Evolutionary conservation across 2,329 filamentous ascomycete species (phyloP), one percentile per base, ranked within the genome.

Genomic region (Penicillium sumatraense): DNA sequence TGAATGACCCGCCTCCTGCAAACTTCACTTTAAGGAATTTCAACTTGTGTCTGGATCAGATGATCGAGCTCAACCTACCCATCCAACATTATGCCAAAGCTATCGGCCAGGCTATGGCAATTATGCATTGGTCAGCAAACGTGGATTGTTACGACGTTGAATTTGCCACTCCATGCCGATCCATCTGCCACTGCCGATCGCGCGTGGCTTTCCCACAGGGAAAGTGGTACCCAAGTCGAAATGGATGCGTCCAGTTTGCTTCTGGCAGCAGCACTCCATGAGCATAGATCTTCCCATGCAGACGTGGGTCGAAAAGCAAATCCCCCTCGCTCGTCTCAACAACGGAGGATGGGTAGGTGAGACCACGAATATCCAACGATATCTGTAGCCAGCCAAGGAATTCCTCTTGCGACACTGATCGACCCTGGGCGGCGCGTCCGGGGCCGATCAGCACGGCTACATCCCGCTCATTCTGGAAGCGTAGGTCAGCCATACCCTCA

Each of bases 401-500:
- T 38, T 20, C 13, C 10, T 38, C 35, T 20, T n/a, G 13, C 31
- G 31, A 6, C 31, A 16, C 31, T n/a, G 11, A 13, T n/a, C 31
- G 31, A 9, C 27, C 35, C 35, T 38, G 35, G 35, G 2, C 11
- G 35, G 35, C n/a, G 26, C 44, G n/a, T 8, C 44, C 44, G 26
- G 44, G 11, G 16, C 44, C 44, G n/a, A 47, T 47, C n/a, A 47
- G 11, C 27, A 47, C 44, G 18, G 44, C 44, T 21, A 47, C 44
- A 47, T 33, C 44, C 21, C 44, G 44, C 16, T 47, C 26, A 13
- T 13, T 47, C 26, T 33, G 44, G 27, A 33, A 47, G 44, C 31
- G 27, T n/a, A 33, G 31, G 6, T 18, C 44, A n/a, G 44, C 44
- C 6, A 47, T 47, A 26, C 21, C 44, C 16, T 47, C 44, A 10